phyloP scores from a whole-genome alignment of 1,139 yeast species.

The Barnettozyma hawaiiensis region DNA sequence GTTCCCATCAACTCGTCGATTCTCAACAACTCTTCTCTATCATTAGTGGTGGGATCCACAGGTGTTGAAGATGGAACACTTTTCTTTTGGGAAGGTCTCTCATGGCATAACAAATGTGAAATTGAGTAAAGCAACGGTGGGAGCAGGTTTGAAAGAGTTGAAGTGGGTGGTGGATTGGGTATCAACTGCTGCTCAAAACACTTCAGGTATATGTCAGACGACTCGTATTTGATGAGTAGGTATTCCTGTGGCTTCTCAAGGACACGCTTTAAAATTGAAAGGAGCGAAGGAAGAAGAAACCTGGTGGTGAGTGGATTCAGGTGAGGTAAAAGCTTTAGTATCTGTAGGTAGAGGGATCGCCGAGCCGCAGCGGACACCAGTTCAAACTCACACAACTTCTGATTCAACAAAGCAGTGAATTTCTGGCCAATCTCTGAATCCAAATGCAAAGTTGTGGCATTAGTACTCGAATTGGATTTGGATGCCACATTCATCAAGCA shows the following conservation, averaged over 20 bases:
- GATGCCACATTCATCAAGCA: conserved; percentile 25
- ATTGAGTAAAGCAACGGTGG: conserved; percentile 29
- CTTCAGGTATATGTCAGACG: conserved; percentile 14
- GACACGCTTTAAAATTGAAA: conserved; percentile 20
- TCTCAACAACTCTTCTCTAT: conserved; percentile 23
- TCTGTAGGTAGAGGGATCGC: conserved; percentile 17
- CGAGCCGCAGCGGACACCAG: not conserved
- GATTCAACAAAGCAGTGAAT: conserved; percentile 1
- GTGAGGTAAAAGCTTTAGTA: conserved; percentile 28
- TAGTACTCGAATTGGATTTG: conserved; percentile 14
- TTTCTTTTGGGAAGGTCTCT: conserved; percentile 1
- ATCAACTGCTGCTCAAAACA: conserved; percentile 19
- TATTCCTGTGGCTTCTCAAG: conserved; percentile 20
- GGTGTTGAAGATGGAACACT: conserved; percentile 5
- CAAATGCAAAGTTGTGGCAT: conserved; percentile 11
- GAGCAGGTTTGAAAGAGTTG: conserved; percentile 21
- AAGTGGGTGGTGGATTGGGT: conserved; percentile 26
- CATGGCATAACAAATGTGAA: conserved; percentile 26
- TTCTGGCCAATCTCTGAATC: conserved; percentile 14
- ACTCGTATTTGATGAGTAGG: conserved; percentile 17
- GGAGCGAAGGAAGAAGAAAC: conserved; percentile 20
- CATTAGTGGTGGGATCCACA: conserved; percentile 7
- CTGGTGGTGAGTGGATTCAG: conserved; percentile 19
- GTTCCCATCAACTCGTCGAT: conserved; percentile 43
- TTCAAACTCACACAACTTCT: conserved; percentile 7